These are phyloP conservation scores for Picea mariana DNA, from an alignment of 83 land plant species.

Conservation along the genomic window DNA sequence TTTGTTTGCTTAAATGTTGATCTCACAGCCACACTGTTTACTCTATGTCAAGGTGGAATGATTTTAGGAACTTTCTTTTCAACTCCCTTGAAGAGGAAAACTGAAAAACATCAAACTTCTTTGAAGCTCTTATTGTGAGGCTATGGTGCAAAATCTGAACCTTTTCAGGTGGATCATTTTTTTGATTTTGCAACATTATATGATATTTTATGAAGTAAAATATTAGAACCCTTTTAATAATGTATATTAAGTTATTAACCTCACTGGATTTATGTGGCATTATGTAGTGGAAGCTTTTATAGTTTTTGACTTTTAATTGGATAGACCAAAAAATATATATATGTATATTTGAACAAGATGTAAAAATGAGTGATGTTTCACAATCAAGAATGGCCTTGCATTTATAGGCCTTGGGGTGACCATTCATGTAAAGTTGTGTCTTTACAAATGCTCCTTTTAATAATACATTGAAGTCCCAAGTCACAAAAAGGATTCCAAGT, in stretches of 20 bases:
- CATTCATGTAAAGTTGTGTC: too few relatives aligned
- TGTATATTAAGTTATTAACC: not conserved
- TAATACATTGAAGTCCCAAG: too few relatives aligned
- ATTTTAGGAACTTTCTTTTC: not conserved
- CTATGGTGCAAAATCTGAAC: not conserved
- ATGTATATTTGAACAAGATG: too few relatives aligned
- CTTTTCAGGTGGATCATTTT: not conserved
- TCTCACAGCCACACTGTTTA: not conserved
- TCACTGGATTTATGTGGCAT: not conserved
- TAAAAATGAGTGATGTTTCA: too few relatives aligned
- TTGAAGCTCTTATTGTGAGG: not conserved
- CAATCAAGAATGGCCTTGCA: too few relatives aligned
- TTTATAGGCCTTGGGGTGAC: too few relatives aligned
- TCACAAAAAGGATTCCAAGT: too few relatives aligned
- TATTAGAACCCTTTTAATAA: not conserved
- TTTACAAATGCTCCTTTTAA: too few relatives aligned
- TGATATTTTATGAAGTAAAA: not conserved
- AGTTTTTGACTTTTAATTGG: too few relatives aligned
- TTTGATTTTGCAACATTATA: not conserved
- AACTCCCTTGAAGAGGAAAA: not conserved
- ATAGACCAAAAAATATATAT: too few relatives aligned
- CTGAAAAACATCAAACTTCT: not conserved
- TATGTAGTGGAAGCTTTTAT: too few relatives aligned
- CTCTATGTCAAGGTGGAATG: not conserved
- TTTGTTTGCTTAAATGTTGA: not conserved